Evolutionary conservation across 1,284 basidiomycete species (phyloP), one percentile per base, ranked within the genome.

Genomic region (Sphaerobolus stellatus): DNA sequence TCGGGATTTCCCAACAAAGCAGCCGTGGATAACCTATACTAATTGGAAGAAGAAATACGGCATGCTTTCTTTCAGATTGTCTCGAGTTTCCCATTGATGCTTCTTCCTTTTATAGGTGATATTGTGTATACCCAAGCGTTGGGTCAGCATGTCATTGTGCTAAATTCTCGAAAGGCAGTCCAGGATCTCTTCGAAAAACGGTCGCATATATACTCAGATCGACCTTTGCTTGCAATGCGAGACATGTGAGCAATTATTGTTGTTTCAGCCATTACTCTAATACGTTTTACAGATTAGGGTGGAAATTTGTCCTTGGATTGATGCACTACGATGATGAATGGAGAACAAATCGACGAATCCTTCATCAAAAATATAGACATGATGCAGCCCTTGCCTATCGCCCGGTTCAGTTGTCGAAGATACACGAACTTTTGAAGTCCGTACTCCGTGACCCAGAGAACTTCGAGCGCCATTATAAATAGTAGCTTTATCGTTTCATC

Each of bases 241-340:
- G 44, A 48, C 16, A 14, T 53, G 51, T 53, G 28, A 53, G 51
- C 47, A n/a, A n/a, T n/a, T 24, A 14, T 34, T 16, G 18, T 34
- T 8, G 13, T 28, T 3, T 31, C 6, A n/a, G 24, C 11, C 11
- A 36, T 18, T 31, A 16, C 22, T 4, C 16, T 11, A 16, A 3
- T 41, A 24, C 4, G 5, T 31, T 9, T 46, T 43, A 0, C 46
- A 81, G 79, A 38, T 77, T 80, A 61, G 77, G 79, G 4, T 80
- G 74, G 71, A 69, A 75, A 56, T 80, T 75, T 75, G 61, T 79
- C 1, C 76, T 80, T 62, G 63, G 48, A 4, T 53, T 64, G 29
- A 56, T 61, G 38, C 61, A 57, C 2, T 67, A 69, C 30, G 63
- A 63, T 20, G 56, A 62, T 7, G 36, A 47, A 30, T 65, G 64